A percentile compares a stretch with the other conserved stretches of the same genome.
These are phyloP conservation scores for Chytriomyces sp. DNA, from an alignment of 192 early-diverging fungal genomes.

Conservation along the genomic window DNA sequence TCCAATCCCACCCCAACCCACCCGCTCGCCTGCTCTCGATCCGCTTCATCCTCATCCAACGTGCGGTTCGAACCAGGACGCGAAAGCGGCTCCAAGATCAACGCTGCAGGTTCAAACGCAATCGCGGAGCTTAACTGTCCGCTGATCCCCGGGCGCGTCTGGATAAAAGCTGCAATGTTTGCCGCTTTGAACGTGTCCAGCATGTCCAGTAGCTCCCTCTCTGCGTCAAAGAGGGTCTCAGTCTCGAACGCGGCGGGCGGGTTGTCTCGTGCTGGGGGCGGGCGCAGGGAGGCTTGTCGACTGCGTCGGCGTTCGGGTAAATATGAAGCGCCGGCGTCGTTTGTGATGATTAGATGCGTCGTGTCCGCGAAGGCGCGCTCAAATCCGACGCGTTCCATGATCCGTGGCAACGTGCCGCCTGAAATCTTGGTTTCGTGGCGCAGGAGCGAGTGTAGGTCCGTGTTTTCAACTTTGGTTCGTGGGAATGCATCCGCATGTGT, in stretches of 20 bases:
- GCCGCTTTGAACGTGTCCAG: no score
- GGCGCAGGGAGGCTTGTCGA: not conserved
- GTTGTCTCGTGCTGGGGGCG: no score
- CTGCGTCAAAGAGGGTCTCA: slow-evolving; percentile 13
- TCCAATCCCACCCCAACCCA: slow-evolving; percentile 21
- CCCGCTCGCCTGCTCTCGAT: slow-evolving; percentile 14
- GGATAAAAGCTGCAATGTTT: not conserved
- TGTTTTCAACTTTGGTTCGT: slow-evolving; percentile 18
- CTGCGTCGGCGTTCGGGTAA: not conserved
- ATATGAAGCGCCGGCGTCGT: not conserved
- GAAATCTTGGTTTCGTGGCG: slow-evolving; percentile 2
- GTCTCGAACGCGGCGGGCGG: not conserved
- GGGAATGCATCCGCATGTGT: not conserved
- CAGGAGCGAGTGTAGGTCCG: not conserved
- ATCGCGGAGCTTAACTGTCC: slow-evolving; percentile 3
- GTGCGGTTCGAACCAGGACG: slow-evolving; percentile 13
- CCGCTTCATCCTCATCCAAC: slow-evolving; percentile 30
- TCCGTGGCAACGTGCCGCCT: not conserved
- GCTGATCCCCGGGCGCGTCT: slow-evolving; percentile 5
- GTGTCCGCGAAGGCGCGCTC: slow-evolving; percentile 6
- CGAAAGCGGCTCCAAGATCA: slow-evolving; percentile 23
- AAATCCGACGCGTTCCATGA: slow-evolving; percentile 24
- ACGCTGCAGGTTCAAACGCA: slow-evolving; percentile 8
- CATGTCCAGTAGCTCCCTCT: not conserved
- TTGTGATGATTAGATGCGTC: not conserved